phyloP scores from a whole-genome alignment of 2,329 filamentous ascomycete species.

The Neonectria faginata region DNA sequence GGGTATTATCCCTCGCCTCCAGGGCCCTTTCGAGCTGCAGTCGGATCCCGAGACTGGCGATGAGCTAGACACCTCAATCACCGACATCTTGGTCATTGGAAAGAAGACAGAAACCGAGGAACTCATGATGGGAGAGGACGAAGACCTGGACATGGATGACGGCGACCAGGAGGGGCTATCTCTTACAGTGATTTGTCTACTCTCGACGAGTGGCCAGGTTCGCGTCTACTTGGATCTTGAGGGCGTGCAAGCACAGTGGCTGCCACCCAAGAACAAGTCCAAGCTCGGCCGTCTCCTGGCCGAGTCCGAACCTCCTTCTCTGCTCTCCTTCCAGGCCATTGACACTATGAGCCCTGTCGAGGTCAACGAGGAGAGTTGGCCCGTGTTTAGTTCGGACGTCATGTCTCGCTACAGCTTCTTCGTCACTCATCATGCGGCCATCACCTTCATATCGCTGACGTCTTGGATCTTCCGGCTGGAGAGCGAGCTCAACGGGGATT shows the following conservation, averaged over 20 bases:
- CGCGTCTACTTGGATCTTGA: conserved; percentile 72
- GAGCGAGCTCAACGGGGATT: conserved; percentile 67
- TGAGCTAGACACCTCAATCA: conserved; percentile 67
- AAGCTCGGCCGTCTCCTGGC: conserved; percentile 56
- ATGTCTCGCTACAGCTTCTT: conserved; percentile 73
- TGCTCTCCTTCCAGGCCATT: conserved; percentile 72
- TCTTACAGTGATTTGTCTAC: conserved; percentile 68
- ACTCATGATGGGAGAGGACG: conserved; percentile 73
- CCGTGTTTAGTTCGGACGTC: conserved; percentile 70
- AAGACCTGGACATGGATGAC: conserved; percentile 68
- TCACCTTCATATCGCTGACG: conserved; percentile 69
- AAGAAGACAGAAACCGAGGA: conserved; percentile 70
- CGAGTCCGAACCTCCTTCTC: conserved; percentile 56
- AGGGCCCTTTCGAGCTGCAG: conserved; percentile 71
- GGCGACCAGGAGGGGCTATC: conserved; percentile 70
- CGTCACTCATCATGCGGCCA: conserved; percentile 70
- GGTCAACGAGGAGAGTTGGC: conserved; percentile 69
- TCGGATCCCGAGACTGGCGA: conserved; percentile 68
- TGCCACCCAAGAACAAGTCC: conserved; percentile 67
- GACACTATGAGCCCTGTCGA: conserved; percentile 69
- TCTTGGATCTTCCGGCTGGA: conserved; percentile 75
- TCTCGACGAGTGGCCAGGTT: conserved; percentile 71
- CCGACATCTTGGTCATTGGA: conserved; percentile 72
- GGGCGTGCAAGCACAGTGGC: conserved; percentile 74
- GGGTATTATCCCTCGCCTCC: conserved; percentile 68